Evolutionary conservation across 2,329 filamentous ascomycete genomes (phyloP).

Genomic region (Cyphellophora europaea): DNA sequence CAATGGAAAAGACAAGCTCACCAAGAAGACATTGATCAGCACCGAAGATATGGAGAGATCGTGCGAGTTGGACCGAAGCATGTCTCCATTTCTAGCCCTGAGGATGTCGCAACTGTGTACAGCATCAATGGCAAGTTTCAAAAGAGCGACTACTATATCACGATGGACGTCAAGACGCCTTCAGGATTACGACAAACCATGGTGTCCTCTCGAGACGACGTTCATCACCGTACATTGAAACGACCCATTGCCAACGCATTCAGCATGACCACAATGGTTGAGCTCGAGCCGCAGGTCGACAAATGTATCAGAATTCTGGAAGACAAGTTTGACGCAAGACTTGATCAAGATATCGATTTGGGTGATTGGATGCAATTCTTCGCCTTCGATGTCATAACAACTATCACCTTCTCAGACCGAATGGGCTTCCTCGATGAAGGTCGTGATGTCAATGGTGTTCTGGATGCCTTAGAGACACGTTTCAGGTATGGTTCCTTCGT

Average conservation of each 20-base stretch:
- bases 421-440: conserved; percentile 23
- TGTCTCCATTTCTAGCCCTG: conserved; percentile 6
- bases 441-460: conserved; percentile 23
- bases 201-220: conserved; percentile 1
- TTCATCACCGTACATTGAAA: not conserved
- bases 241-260: conserved; percentile 1
- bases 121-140: conserved; percentile 3
- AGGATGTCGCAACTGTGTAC: conserved; percentile 6
- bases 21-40: conserved; percentile 3
- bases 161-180: not conserved
- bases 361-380: conserved; percentile 29
- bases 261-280: conserved; percentile 2
- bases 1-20: conserved; percentile 28
- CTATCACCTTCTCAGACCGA: conserved; percentile 23
- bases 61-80: conserved; percentile 11
- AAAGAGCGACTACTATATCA: no score
- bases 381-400: conserved; percentile 24
- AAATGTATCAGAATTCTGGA: no score
- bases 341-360: conserved; percentile 18
- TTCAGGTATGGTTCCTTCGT: no score
- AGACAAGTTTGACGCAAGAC: not conserved
- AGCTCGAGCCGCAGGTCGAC: conserved; percentile 3
- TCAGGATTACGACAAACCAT: not conserved
- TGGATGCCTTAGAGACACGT: no score
- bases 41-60: conserved; percentile 9